These are phyloP conservation scores for Carex arenaria DNA, from an alignment of 202 grass and related monocot genomes.

Conservation along the genomic window DNA sequence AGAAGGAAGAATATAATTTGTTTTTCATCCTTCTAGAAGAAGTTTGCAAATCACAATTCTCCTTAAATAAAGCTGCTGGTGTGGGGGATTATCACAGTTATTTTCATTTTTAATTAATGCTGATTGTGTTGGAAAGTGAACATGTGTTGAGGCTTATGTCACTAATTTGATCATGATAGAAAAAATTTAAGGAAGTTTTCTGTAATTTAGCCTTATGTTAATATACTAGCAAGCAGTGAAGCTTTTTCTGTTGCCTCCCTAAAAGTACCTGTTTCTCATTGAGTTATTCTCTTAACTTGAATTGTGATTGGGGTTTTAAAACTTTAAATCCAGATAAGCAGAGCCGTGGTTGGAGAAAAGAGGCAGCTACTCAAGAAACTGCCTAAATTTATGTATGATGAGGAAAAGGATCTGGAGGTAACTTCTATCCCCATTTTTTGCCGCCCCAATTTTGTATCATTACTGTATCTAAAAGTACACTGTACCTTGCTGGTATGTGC, in stretches of 20 bases:
- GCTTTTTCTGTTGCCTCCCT: not conserved
- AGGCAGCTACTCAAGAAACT: constrained; percentile 34
- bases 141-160: not conserved
- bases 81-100: not conserved
- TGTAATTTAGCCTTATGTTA: not conserved
- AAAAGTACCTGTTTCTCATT: not conserved
- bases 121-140: not conserved
- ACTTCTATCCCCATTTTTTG: not conserved
- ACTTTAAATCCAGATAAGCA: constrained; percentile 39
- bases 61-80: not conserved
- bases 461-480: not conserved
- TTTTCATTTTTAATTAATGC: constrained; percentile 1
- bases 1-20: not conserved
- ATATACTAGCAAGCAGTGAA: not conserved
- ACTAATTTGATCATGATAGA: not conserved
- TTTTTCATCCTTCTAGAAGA: not conserved
- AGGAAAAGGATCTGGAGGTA: constrained; percentile 51
- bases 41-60: not conserved
- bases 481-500: not conserved
- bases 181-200: not conserved
- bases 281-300: not conserved
- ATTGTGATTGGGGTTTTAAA: constrained; percentile 9
- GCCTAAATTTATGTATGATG: constrained; percentile 47
- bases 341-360: constrained; percentile 34
- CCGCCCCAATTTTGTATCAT: not conserved